Base-by-base conservation (phyloP, 2,329 filamentous ascomycete genomes). In the Aspergillus arachidicola region DNA sequence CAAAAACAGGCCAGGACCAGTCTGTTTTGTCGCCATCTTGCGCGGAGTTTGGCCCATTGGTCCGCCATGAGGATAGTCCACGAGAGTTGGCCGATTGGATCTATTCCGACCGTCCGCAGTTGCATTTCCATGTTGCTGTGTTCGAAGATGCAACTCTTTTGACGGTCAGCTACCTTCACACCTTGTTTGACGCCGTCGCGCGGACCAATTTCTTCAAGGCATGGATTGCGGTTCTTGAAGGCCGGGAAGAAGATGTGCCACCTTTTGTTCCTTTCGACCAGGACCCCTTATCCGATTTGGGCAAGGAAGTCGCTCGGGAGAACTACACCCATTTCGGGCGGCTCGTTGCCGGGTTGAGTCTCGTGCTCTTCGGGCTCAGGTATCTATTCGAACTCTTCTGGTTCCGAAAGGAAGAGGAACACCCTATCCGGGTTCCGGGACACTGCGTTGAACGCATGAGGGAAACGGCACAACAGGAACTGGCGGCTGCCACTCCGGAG, bases 61-160 rank as follows among this genome's bases (percentile, higher is more conserved):
- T 65, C 26, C 56, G 56, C 26, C 43, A 3, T 72, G 68, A 1
- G 68, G 71, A 26, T 67, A 84, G 45, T 2, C 58, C 50, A 69
- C 68, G 2, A 66, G 70, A 11, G 60, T 68, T 82, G 0, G 69
- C 77, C 1, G 81, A 84, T 60, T 82, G 79, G 61, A 48, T 83
- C 28, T 68, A 71, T 55, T 64, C 68, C 3, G 83, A 85, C 67
- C 71, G 68, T 19, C 83, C 83, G 0, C 80, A 82, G 66, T 68
- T 86, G 3, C 77, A 76, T 4, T 70, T 86, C 4, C 80, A 84
- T 64, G 73, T 86, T 53, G 78, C 80, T 4, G 79, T 79, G 0
- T 86, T 86, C 67, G 68, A 66, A 3, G 80, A 87, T 60, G 81
- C 81, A 0, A 86, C 84, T 0, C 68, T 86, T 0, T 73, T 86